Evolutionary conservation across 441 rosid species (phyloP), one percentile per base, ranked within the genome.

Genomic region (Jatropha podagrica): DNA sequence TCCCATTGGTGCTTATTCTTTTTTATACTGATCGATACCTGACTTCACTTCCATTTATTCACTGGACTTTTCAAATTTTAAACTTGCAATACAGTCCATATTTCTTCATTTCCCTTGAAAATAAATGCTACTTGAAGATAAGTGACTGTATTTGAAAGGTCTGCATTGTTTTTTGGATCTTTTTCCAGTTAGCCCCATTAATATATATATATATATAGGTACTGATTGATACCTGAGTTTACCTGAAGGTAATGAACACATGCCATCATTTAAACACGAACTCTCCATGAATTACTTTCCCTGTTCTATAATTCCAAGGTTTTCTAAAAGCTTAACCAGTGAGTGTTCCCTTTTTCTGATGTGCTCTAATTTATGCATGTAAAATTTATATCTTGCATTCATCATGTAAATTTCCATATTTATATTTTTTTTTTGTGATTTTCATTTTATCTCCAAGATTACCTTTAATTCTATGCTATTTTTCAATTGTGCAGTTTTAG

Each of bases 401-500:
- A 4, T 61, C 20, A 56, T 32, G 15, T 20, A 49, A 23, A 40
- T n/a, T 44, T 1, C 18, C 27, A 20, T 52, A 14, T 55, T n/a
- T 51, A 49, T 5, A 40, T 69, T 51, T 15, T 71, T 71, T 54
- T 65, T 42, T 38, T 20, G 27, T 7, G 12, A 41, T 20, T 51
- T 62, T 60, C 26, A 4, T 60, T 15, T 37, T 23, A 38, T 60
- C 37, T 17, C 51, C 37, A 12, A 48, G 55, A 38, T 7, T 18
- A 0, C 54, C 46, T 4, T 48, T 66, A 37, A 65, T 12, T 11
- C 7, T 42, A 27, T 58, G 51, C 56, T 72, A 20, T 64, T 62
- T 73, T 78, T 76, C 69, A 15, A 68, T 65, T 65, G 46, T 86
- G 92, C 90, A 96, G 98, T 88, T 83, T 84, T 96, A 80, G 98